A percentile compares a stretch with the other conserved stretches of the same genome.
Conservation (phyloP, 805 yeast species). For the Metschnikowia baotianmanensis region DNA sequence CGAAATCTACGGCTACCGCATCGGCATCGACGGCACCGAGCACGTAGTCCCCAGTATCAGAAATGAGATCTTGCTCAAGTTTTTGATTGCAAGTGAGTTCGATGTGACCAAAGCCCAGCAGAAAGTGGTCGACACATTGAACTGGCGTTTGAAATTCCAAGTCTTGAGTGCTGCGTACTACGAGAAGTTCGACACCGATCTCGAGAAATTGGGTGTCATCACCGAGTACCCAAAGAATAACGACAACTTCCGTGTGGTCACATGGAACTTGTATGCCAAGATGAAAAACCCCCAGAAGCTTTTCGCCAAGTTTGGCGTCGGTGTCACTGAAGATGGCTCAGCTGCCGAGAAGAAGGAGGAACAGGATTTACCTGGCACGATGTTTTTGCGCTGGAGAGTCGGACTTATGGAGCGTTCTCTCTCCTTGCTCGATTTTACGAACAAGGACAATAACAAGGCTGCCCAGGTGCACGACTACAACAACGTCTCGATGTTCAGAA, state of each 20-base stretch:
- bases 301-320: constrained; percentile 51
- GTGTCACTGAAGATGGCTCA: constrained; percentile 15
- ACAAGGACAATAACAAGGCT: constrained; percentile 51
- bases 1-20: constrained; percentile 76
- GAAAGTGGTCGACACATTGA: constrained; percentile 56
- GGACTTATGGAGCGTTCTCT: constrained; percentile 88
- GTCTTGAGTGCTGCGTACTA: constrained; percentile 77
- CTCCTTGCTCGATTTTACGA: constrained; percentile 57
- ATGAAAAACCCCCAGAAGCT: constrained; percentile 59
- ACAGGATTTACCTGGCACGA: constrained; percentile 37
- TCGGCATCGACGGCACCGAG: constrained; percentile 45
- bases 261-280: constrained; percentile 88
- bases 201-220: constrained; percentile 63
- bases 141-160: constrained; percentile 77
- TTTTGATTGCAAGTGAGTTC: constrained; percentile 65
- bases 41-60: constrained; percentile 47
- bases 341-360: constrained; percentile 7
- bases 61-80: constrained; percentile 58
- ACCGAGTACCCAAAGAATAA: constrained; percentile 45
- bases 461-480: constrained; percentile 87
- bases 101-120: constrained; percentile 46
- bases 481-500: constrained; percentile 64
- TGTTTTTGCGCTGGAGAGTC: constrained; percentile 79
- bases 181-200: constrained; percentile 60
- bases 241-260: constrained; percentile 50